phyloP scores from a whole-genome alignment of 305 asterid species.

The Solanum hybrid region DNA sequence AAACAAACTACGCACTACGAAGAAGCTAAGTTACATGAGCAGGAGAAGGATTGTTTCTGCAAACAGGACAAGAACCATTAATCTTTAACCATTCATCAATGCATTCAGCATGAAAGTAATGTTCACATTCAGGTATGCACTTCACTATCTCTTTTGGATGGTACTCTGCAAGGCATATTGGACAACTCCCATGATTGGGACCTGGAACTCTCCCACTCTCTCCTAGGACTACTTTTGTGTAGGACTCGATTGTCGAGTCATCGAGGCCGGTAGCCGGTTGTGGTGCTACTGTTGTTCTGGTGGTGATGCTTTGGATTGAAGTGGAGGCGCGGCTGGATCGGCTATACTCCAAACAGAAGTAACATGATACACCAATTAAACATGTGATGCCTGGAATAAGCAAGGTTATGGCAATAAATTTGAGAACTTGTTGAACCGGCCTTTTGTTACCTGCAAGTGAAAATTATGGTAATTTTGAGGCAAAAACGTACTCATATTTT shows the following conservation, averaged over 20 bases:
- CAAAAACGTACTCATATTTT: background rate
- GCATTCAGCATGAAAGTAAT: slow-evolving; percentile 70
- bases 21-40: background rate
- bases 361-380: slow-evolving; percentile 29
- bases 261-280: slow-evolving; percentile 43
- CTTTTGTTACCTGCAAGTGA: background rate
- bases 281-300: slow-evolving; percentile 9
- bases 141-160: slow-evolving; percentile 43
- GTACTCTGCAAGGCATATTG: slow-evolving; percentile 62
- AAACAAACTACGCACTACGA: background rate
- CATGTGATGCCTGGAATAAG: slow-evolving; percentile 45
- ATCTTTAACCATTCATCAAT: slow-evolving; percentile 63
- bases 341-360: slow-evolving; percentile 18
- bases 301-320: slow-evolving; percentile 16
- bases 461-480: background rate
- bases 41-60: slow-evolving; percentile 54
- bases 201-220: slow-evolving; percentile 64
- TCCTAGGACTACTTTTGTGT: slow-evolving; percentile 47
- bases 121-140: slow-evolving; percentile 58
- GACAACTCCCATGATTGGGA: slow-evolving; percentile 54
- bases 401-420: slow-evolving; percentile 36
- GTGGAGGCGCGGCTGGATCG: background rate
- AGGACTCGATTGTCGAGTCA: slow-evolving; percentile 56
- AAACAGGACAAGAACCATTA: slow-evolving; percentile 60
- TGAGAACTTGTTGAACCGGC: slow-evolving; percentile 24